Evolutionary conservation across 2,329 filamentous ascomycete species (phyloP).

Genomic region (Hymenoscyphus linearis): DNA sequence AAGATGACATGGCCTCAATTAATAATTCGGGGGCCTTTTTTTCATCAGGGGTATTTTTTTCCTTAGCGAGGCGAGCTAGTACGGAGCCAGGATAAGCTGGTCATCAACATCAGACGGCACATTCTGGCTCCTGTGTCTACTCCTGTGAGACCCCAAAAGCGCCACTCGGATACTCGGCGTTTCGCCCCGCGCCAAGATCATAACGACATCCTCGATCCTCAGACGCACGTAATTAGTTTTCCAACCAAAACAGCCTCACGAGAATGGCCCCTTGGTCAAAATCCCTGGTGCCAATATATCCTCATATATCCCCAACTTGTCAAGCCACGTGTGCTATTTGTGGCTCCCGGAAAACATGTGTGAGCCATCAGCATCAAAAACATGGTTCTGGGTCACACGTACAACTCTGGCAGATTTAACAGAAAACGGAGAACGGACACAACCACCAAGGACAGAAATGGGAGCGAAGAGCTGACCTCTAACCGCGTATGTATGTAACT

Average conservation of each 20-base stretch:
- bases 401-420: not conserved
- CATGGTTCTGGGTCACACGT: not conserved
- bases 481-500: not conserved
- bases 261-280: not conserved
- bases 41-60: not conserved
- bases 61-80: not conserved
- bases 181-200: not conserved
- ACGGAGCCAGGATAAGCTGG: not conserved
- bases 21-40: not conserved
- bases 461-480: not conserved
- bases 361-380: not conserved
- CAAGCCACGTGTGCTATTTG: not conserved
- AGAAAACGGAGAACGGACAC: not conserved
- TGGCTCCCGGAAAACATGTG: not conserved
- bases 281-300: not conserved
- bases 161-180: not conserved
- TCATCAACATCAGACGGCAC: not conserved
- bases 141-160: not conserved
- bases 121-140: not conserved
- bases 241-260: not conserved
- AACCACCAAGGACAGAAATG: not conserved
- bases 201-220: not conserved
- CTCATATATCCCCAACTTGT: not conserved
- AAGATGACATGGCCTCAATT: not conserved
- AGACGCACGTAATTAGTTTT: not conserved